Base-by-base conservation (phyloP, 2,329 filamentous ascomycete species). In the Fragosphaeria purpurea region DNA sequence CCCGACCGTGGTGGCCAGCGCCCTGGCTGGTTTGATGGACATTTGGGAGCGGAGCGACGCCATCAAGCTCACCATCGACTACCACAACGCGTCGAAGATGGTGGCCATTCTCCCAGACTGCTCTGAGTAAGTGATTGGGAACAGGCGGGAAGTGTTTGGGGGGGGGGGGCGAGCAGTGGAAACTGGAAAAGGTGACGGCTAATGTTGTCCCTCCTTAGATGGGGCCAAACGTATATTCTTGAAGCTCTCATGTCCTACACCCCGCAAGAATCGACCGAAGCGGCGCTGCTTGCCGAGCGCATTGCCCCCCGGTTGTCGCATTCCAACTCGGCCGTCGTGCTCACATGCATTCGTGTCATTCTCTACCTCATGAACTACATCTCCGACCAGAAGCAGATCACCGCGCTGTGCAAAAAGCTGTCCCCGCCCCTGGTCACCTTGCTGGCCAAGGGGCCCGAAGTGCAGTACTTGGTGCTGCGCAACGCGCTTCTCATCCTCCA, bases 361-460 rank as follows among this genome's bases (percentile, higher is more conserved):
- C 78, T 98, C 47, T 98, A 98, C 63, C 76, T 98, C 52, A 93
- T 97, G 88, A 98, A 98, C 72, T 98, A 98, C 70, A 96, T 98
- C 60, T 78, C 85, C 48, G 90, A 95, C 60, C 81, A 93, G 63
- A 93, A 88, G 68, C 86, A 94, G 58, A 87, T 96, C 55, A 83
- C 86, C 5, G 81, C 83, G 1, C 73, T 98, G 40, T 96, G 89
- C 67, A 83, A 86, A 60, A 98, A 97, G 68, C 76, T 98, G 9
- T 97, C 93, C 6, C 93, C 93, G 11, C 93, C 93, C 4, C 76
- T 98, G 4, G 91, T 98, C 35, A 98, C 93, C 0, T 75, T 98
- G 7, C 77, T 98, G 31, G 93, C 91, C 47, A 98, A 98, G 69
- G 91, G 91, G 0, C 88, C 93, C 0, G 93, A 98, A 65, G 93